These are phyloP conservation scores for Pseudohyphozyma bogoriensis DNA, from an alignment of 768 basidiomycete genomes.

Conservation along the genomic window DNA sequence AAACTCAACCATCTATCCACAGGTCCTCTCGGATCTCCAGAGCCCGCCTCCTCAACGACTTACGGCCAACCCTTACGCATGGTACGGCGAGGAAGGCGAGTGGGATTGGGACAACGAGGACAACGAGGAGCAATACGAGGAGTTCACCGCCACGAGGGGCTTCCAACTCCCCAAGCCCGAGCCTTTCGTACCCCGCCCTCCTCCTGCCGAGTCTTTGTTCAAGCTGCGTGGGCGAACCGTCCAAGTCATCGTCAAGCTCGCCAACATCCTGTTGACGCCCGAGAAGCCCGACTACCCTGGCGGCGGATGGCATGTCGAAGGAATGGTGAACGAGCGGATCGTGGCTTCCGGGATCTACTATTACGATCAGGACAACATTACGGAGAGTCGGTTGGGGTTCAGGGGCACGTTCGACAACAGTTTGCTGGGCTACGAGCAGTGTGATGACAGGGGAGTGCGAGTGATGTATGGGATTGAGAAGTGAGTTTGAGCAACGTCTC, in stretches of 20 bases:
- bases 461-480: not conserved
- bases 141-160: conserved; percentile 41
- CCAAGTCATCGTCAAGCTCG: conserved; percentile 39
- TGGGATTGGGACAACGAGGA: conserved; percentile 48
- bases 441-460: not conserved
- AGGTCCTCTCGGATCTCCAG: too few relatives aligned
- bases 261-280: conserved; percentile 39
- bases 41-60: conserved; percentile 6
- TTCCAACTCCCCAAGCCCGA: not conserved
- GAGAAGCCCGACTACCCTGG: conserved; percentile 46
- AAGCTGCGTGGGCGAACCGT: conserved; percentile 5
- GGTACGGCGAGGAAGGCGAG: conserved; percentile 45
- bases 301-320: conserved; percentile 44
- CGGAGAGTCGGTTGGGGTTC: conserved; percentile 36
- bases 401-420: conserved; percentile 27
- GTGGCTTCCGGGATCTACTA: conserved; percentile 35
- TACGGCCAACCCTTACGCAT: conserved; percentile 5
- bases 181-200: not conserved
- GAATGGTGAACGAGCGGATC: conserved; percentile 35
- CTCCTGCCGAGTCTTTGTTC: not conserved
- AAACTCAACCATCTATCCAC: too few relatives aligned
- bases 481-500: not conserved
- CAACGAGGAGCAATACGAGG: conserved; percentile 42
- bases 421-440: not conserved
- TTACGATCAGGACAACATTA: conserved; percentile 36